Percentiles rank a stretch among this genome's conserved stretches.
These are phyloP conservation scores for Aspergillus asperescens DNA, from an alignment of 495 filamentous ascomycete genomes.

Conservation along the genomic window DNA sequence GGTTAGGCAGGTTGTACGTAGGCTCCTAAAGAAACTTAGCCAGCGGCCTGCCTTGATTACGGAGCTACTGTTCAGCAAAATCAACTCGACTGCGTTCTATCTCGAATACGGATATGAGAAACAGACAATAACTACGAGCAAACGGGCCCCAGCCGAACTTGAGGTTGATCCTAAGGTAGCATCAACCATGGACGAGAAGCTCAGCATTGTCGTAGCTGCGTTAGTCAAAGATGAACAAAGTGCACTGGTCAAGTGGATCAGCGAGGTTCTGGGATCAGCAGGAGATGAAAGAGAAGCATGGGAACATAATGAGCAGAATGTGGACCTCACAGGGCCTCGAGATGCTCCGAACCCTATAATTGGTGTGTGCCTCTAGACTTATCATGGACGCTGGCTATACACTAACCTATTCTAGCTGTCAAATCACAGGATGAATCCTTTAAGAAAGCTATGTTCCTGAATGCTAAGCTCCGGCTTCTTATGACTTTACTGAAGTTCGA, in stretches of 20 bases:
- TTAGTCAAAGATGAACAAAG: conserved; percentile 70
- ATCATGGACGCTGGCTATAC: neutral
- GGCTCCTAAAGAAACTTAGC: conserved; percentile 71
- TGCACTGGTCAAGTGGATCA: conserved; percentile 77
- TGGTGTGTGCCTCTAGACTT: conserved; percentile 26
- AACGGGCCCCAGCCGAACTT: conserved; percentile 66
- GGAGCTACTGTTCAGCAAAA: conserved; percentile 93
- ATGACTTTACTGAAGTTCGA: conserved; percentile 72
- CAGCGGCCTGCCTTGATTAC: conserved; percentile 76
- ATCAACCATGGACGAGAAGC: conserved; percentile 58
- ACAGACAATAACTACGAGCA: conserved; percentile 54
- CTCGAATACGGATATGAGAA: conserved; percentile 88
- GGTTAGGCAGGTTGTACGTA: conserved; percentile 71
- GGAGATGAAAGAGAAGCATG: conserved; percentile 71
- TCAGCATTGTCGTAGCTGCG: conserved; percentile 71
- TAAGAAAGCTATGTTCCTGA: conserved; percentile 74
- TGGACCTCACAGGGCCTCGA: conserved; percentile 35
- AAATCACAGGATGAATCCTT: conserved; percentile 63
- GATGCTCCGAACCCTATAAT: conserved; percentile 38
- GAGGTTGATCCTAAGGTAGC: conserved; percentile 64
- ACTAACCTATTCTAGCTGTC: conserved; percentile 47
- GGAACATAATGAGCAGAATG: conserved; percentile 61
- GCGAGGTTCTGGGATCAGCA: conserved; percentile 59
- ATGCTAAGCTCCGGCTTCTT: conserved; percentile 83
- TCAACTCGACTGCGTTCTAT: conserved; percentile 73